Evolutionary conservation across 768 basidiomycete species (phyloP).

Genomic region (Kwoniella botswanensis): DNA sequence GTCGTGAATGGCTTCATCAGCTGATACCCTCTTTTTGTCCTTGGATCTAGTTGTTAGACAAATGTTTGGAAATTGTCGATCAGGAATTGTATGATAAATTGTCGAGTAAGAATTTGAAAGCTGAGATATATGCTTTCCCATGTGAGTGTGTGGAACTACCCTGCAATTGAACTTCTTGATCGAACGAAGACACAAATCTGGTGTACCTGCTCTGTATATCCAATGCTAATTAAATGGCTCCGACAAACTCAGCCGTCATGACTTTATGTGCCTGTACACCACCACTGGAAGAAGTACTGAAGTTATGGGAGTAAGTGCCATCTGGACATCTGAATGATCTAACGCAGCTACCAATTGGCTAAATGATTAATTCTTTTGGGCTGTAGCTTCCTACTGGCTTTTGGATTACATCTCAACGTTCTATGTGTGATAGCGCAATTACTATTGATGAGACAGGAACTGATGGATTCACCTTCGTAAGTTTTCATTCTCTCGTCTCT

Average conservation of each 20-base stretch:
- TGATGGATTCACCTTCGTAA: conserved; percentile 85
- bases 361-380: no score
- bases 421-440: conserved; percentile 96
- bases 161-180: no score
- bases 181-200: no score
- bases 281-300: conserved; percentile 90
- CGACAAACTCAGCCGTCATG: conserved; percentile 71
- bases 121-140: conserved; percentile 97
- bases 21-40: background rate
- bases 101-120: conserved; percentile 86
- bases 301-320: conserved; percentile 76
- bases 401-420: conserved; percentile 94
- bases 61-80: conserved; percentile 89
- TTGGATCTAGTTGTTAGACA: conserved; percentile 76
- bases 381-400: conserved; percentile 79
- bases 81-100: conserved; percentile 80
- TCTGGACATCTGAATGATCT: no score
- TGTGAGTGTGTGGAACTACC: conserved; percentile 64
- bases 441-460: conserved; percentile 82
- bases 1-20: background rate
- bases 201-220: background rate
- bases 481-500: conserved; percentile 35
- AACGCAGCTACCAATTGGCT: no score
- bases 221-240: background rate
- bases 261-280: conserved; percentile 97